Evolutionary conservation across 202 grass and related monocot genomes (phyloP).

Genomic region (Zizania palustris): DNA sequence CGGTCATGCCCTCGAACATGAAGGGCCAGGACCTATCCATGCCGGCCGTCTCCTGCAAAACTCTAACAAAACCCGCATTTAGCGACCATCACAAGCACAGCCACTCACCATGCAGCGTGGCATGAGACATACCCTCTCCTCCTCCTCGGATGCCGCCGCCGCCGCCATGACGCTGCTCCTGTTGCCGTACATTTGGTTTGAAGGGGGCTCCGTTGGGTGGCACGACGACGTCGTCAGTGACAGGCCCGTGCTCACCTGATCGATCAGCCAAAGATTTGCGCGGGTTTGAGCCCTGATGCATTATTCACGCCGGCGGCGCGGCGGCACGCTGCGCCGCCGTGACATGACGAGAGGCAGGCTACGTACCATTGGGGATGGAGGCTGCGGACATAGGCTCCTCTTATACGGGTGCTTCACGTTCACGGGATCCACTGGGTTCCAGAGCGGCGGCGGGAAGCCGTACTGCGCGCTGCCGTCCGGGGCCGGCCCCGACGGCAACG

Average conservation of each 20-base stretch:
- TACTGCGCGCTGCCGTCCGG: conserved; percentile 17
- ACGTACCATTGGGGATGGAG: conserved; percentile 59
- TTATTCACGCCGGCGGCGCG: neutral
- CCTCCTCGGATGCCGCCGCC: conserved; percentile 28
- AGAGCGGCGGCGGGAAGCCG: conserved; percentile 46
- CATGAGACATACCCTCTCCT: conserved; percentile 56
- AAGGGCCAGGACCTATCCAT: conserved; percentile 66
- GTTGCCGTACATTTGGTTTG: conserved; percentile 84
- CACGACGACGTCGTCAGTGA: conserved; percentile 47
- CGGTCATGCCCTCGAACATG: conserved; percentile 54
- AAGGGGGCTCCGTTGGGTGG: conserved; percentile 84
- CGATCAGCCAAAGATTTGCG: neutral
- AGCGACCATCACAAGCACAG: conserved; percentile 22
- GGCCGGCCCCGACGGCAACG: conserved; percentile 36
- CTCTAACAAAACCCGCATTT: conserved; percentile 51
- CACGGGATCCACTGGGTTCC: conserved; percentile 45
- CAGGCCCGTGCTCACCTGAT: conserved; percentile 53
- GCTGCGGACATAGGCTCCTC: conserved; percentile 46
- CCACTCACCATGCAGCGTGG: neutral
- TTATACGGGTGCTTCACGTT: conserved; percentile 44
- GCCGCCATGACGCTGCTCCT: conserved; percentile 40
- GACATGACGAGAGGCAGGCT: neutral
- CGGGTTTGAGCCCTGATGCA: neutral
- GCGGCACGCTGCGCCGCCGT: neutral
- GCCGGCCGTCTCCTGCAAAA: conserved; percentile 62